Evolutionary conservation across 768 basidiomycete genomes (phyloP), one percentile per base, ranked within the genome.

Genomic region (Russula griseocarnosa): DNA sequence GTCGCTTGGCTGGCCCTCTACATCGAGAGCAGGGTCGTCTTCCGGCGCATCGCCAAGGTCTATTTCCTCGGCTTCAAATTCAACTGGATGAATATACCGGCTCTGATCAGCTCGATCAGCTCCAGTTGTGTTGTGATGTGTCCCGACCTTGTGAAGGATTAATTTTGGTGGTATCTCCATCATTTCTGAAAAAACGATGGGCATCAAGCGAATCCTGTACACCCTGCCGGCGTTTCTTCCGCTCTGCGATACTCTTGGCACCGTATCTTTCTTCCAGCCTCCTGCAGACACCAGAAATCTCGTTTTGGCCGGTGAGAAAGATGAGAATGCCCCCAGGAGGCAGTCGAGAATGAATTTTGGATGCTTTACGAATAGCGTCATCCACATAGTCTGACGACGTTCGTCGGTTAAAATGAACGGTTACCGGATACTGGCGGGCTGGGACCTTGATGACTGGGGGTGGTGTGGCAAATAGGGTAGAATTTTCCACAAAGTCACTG

Each of bases 231-330:
- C 71, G 77, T 69, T 72, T 79, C 69, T 76, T 79, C 70, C 82
- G 82, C 55, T 77, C 78, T 58, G 83, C 78, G 34, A 91, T 74
- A 9, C 85, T 86, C 71, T 83, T 87, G 60, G 73, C 71, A 1
- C 93, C 85, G 70, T 89, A 98, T 70, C 80, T 85, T 51, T 83
- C 83, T 71, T 95, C 90, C 57, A 99, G 75, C 71, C 85, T 87
- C 70, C 83, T 81, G 72, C 92, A 95, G 2, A 97, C 84, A 3
- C 88, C 88, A 16, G 80, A 79, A 69, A 99, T 98, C 76, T 99
- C 97, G 66, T 92, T 91, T 74, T 98, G 96, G 24, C 97, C 97
- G 0, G 97, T 98, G 67, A 98, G 77, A 73, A 97, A 97, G 54
- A 96, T 85, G 55, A 99, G 80, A 40, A 99, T 88, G 4, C 95